Percentiles rank a stretch among this genome's conserved stretches.
Conservation (phyloP, 139 green algal genomes). For the Tetradesmus lagerheimii region DNA sequence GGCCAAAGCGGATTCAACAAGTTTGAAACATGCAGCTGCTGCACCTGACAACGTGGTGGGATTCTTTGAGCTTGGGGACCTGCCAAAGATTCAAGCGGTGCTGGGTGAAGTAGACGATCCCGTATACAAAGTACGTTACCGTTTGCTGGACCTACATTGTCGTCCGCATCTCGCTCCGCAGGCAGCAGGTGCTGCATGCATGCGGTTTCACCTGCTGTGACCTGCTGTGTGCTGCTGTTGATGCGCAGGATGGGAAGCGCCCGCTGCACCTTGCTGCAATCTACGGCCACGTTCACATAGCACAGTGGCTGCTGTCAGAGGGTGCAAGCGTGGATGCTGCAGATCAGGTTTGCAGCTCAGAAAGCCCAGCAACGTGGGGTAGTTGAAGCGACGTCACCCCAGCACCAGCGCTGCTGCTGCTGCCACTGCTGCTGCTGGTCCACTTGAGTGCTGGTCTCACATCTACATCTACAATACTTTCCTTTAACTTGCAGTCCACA, state of each 20-base stretch:
- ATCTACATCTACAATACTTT: background rate
- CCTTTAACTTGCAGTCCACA: no score
- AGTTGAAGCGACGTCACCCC: background rate
- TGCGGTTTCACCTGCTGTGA: background rate
- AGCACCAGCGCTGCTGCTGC: background rate
- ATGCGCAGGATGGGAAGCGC: conserved; percentile 30
- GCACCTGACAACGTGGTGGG: background rate
- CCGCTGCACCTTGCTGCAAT: conserved; percentile 32
- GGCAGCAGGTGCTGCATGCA: background rate
- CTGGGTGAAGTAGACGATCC: background rate
- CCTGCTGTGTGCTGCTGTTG: background rate
- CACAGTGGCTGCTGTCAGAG: conserved; percentile 1
- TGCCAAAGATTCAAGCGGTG: background rate
- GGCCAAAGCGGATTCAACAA: background rate
- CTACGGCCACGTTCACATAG: conserved; percentile 31
- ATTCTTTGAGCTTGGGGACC: background rate
- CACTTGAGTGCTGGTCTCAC: background rate
- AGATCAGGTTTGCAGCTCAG: conserved; percentile 13
- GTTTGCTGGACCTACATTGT: background rate
- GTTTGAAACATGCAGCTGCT: background rate
- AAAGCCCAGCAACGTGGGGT: background rate
- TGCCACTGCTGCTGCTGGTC: background rate
- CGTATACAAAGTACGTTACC: background rate
- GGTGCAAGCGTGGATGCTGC: background rate
- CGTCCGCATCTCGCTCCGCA: background rate